Conservation (phyloP, 1,139 yeast species). For the Debaryomycetaceae sp. region DNA sequence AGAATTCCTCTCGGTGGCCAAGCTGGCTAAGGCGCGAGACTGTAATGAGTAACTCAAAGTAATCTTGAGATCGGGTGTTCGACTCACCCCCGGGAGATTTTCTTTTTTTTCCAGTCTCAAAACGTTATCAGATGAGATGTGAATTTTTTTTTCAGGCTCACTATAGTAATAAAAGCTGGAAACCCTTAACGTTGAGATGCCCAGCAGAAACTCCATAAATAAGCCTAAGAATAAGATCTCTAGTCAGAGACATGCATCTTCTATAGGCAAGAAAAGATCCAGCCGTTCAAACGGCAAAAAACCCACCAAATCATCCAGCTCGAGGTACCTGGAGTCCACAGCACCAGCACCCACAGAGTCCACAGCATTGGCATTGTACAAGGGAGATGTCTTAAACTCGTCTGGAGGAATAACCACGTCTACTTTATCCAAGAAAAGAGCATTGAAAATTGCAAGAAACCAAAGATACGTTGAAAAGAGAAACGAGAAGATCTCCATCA, state of each 20-base stretch:
- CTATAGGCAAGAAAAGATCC: conserved; percentile 57
- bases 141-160: not conserved
- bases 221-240: conserved; percentile 67
- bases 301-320: conserved; percentile 45
- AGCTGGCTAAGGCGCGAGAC: conserved; percentile 83
- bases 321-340: conserved; percentile 34
- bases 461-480: conserved; percentile 63
- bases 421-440: conserved; percentile 74
- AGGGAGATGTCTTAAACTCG: conserved; percentile 33
- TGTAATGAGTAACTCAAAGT: conserved; percentile 54
- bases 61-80: conserved; percentile 83
- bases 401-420: conserved; percentile 51
- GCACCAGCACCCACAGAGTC: conserved; percentile 51
- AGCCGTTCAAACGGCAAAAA: conserved; percentile 45
- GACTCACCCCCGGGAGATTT: conserved; percentile 79
- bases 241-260: conserved; percentile 51
- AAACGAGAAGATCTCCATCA: conserved; percentile 43
- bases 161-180: not conserved
- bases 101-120: conserved; percentile 21
- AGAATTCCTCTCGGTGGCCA: conserved; percentile 62
- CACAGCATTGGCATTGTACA: conserved; percentile 62
- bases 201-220: conserved; percentile 75
- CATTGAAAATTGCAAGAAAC: conserved; percentile 79
- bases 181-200: conserved; percentile 42
- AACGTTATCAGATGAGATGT: conserved; percentile 1